Conservation (phyloP, 108 stramenopile species). For the Discostella stelligeroides region DNA sequence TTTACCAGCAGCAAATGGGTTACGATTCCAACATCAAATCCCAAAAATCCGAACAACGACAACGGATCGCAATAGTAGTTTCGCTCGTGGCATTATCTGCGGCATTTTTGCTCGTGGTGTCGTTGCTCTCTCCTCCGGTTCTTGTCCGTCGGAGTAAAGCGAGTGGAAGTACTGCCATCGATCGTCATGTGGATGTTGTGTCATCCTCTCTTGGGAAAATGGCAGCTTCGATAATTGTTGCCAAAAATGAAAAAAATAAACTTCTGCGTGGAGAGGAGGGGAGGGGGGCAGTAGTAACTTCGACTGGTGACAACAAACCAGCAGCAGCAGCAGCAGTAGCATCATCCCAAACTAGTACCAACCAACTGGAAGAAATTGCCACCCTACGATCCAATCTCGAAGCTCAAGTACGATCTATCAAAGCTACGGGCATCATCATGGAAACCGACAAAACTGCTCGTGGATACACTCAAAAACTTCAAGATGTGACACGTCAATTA, state of each 20-base stretch:
- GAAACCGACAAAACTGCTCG: slow-evolving; percentile 64
- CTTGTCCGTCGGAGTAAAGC: no score
- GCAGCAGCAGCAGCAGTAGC: slow-evolving; percentile 8
- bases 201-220: neutral
- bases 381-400: slow-evolving; percentile 45
- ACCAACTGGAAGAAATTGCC: slow-evolving; percentile 29
- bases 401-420: slow-evolving; percentile 65
- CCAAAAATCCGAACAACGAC: slow-evolving; percentile 25
- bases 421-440: slow-evolving; percentile 72
- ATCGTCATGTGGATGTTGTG: neutral
- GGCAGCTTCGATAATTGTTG: neutral
- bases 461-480: slow-evolving; percentile 52
- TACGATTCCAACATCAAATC: slow-evolving; percentile 50
- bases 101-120: slow-evolving; percentile 28
- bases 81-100: slow-evolving; percentile 30
- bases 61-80: slow-evolving; percentile 22
- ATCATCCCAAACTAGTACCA: neutral
- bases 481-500: slow-evolving; percentile 65
- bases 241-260: neutral
- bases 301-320: neutral
- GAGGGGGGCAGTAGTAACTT: no score
- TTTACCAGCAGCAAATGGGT: slow-evolving; percentile 33
- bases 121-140: slow-evolving; percentile 17
- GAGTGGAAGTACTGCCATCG: neutral
- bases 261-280: neutral